Percentiles rank a stretch among this genome's conserved stretches.
Evolutionary conservation across 331 rosid species (phyloP).

Genomic region (Quercus tomentella): DNA sequence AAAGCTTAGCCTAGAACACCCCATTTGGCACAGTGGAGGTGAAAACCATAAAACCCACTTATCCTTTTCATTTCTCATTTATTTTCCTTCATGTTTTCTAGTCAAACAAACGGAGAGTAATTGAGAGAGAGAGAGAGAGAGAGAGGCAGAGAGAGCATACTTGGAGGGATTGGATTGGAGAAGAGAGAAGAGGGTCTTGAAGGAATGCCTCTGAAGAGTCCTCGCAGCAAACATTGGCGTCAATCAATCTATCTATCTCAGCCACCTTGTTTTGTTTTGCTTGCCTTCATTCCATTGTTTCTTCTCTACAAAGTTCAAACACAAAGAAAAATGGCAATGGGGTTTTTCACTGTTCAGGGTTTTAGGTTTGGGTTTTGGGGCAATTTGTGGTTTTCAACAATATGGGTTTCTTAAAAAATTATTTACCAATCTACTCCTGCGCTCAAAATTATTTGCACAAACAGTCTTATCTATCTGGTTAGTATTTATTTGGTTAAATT

Average conservation of each 20-base stretch:
- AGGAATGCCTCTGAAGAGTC: slow-evolving; percentile 53
- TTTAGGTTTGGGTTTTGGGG: slow-evolving; percentile 25
- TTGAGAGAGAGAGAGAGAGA: neutral
- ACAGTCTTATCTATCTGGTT: too few species aligned
- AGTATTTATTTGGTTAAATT: too few species aligned
- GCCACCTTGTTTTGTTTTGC: neutral
- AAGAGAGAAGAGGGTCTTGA: slow-evolving; percentile 47
- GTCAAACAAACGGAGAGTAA: neutral
- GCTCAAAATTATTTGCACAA: too few species aligned
- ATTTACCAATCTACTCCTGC: slow-evolving; percentile 1
- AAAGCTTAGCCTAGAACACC: neutral
- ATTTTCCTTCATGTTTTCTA: neutral
- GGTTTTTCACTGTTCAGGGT: slow-evolving; percentile 22
- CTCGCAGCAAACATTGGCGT: slow-evolving; percentile 62
- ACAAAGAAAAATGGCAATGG: neutral
- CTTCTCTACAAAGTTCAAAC: neutral
- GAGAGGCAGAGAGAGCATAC: slow-evolving; percentile 30
- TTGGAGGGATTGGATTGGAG: slow-evolving; percentile 48
- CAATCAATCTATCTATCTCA: neutral
- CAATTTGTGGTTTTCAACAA: neutral
- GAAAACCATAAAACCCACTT: neutral
- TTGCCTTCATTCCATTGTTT: slow-evolving; percentile 3
- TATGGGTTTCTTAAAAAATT: neutral
- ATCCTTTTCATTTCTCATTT: neutral
- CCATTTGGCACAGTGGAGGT: neutral